Evolutionary conservation across 208 protist genomes (phyloP).

Genomic region (Acanthamoeba sp.): DNA sequence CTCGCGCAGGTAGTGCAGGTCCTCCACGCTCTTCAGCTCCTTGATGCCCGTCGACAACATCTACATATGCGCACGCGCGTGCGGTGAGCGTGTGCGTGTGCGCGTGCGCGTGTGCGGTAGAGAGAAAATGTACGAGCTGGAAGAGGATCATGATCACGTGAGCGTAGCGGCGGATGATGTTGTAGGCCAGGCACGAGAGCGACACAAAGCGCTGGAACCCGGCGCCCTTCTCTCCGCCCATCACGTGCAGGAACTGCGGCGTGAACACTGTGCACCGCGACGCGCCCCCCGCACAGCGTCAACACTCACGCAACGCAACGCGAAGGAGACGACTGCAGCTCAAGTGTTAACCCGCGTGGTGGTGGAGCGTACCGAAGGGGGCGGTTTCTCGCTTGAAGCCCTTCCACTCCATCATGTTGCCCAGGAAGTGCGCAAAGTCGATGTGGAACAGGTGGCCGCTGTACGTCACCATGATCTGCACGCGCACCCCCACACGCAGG

Average conservation of each 20-base stretch:
- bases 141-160: constrained; percentile 90
- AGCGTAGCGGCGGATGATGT: constrained; percentile 86
- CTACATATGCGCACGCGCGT: constrained; percentile 82
- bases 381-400: constrained; percentile 83
- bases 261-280: constrained; percentile 85
- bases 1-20: constrained; percentile 81
- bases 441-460: constrained; percentile 91
- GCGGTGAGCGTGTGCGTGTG: constrained; percentile 89
- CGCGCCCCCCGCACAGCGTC: no score
- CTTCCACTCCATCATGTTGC: constrained; percentile 86
- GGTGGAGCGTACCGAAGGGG: constrained; percentile 86
- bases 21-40: constrained; percentile 81
- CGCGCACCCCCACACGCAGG: not conserved
- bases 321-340: not conserved
- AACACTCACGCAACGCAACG: not conserved
- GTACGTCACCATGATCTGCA: constrained; percentile 88
- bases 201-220: constrained; percentile 85
- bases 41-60: constrained; percentile 90
- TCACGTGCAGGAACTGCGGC: constrained; percentile 90
- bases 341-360: not conserved
- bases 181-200: constrained; percentile 85
- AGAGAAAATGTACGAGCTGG: not conserved
- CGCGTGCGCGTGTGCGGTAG: no score
- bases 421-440: constrained; percentile 93
- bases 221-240: constrained; percentile 80